Conservation (phyloP, 2,329 filamentous ascomycete species). For the Alternaria tenuissima region DNA sequence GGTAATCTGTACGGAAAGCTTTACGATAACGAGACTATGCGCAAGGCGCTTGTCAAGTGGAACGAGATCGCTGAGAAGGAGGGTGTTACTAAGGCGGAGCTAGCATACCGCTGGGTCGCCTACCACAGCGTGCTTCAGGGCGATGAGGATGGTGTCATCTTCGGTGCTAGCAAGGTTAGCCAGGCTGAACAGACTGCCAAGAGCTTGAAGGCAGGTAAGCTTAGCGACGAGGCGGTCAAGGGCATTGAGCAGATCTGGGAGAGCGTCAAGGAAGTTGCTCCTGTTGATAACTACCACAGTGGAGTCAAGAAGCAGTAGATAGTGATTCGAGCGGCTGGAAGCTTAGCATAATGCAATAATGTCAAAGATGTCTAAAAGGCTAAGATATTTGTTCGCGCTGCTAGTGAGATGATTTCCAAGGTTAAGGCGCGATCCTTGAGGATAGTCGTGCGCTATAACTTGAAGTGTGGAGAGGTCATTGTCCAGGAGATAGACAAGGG, state of each 20-base stretch:
- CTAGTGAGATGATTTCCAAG: no score
- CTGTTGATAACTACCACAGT: constrained; percentile 37
- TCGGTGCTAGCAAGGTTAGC: constrained; percentile 48
- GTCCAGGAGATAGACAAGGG: no score
- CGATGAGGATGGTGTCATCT: constrained; percentile 53
- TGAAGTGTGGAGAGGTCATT: no score
- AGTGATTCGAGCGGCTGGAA: not conserved
- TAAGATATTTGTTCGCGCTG: no score
- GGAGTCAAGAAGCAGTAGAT: not conserved
- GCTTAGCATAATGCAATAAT: not conserved
- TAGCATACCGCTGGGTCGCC: constrained; percentile 57
- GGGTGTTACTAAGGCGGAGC: constrained; percentile 49
- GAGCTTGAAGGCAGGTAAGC: constrained; percentile 34
- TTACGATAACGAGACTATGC: constrained; percentile 48
- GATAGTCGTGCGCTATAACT: no score
- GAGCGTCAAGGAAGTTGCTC: constrained; percentile 36
- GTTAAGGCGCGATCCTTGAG: no score
- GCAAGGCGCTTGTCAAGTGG: constrained; percentile 52
- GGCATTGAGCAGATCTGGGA: constrained; percentile 38
- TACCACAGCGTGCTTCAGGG: constrained; percentile 50
- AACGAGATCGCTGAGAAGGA: constrained; percentile 52
- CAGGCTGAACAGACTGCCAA: constrained; percentile 37
- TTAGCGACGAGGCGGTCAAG: constrained; percentile 34
- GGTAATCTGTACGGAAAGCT: constrained; percentile 50
- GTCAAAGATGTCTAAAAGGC: no score